Base-by-base conservation (phyloP, 2,329 filamentous ascomycete species). In the Aureobasidium sp. region DNA sequence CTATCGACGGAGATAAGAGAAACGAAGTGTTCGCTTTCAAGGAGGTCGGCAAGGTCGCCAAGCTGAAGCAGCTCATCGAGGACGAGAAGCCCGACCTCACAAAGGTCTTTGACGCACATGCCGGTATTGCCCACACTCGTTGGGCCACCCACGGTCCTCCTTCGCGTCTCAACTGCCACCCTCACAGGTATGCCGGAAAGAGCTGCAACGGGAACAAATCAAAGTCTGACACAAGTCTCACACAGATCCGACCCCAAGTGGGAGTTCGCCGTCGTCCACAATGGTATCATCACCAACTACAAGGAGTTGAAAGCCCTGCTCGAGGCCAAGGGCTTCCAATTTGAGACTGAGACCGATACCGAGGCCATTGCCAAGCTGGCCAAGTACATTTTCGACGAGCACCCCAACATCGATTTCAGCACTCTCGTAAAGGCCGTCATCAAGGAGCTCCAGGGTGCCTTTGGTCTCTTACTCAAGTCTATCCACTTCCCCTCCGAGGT, bases 261-360 rank as follows among this genome's bases (percentile, higher is more conserved):
- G 91, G 89, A 99, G 80, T 99, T 99, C 78, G 84, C 90, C 68
- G 87, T 99, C 71, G 94, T 97, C 65, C 94, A 99, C 88, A 99
- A 99, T 80, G 94, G 94, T 74, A 99, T 99, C 84, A 99, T 99
- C 79, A 99, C 94, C 82, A 99, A 99, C 85, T 99, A 99, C 86
- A 99, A 99, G 84, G 94, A 99, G 81, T 82, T 99, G 72, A 96
- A 93, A 86, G 90, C 89, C 66, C 87, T 99, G 67, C 84, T 99
- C 69, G 85, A 88, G 79, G 84, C 84, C 82, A 99, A 97, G 85
- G 94, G 94, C 74, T 96, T 96, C 87, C 89, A 87, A 74, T 99
- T 99, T 76, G 94, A 99, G 87, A 99, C 94, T 58, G 93, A 99
- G 79, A 99, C 94, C 68, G 94, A 99, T 74, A 99, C 94, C 59